Conservation (phyloP, 805 yeast species). For the Saccharomycopsis guyanensis region DNA sequence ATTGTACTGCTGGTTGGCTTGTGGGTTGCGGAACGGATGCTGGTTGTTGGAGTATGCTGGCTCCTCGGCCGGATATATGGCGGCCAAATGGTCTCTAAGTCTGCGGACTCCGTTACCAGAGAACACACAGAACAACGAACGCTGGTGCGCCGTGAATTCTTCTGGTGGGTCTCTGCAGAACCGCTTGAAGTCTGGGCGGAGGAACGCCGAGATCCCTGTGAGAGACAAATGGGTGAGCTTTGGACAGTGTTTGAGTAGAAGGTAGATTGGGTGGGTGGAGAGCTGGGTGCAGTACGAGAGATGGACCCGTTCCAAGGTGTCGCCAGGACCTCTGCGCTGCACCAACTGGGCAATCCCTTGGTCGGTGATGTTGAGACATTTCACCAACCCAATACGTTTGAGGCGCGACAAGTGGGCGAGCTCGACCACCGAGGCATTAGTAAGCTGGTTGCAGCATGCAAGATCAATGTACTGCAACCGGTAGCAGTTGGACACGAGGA, state of each 20-base stretch:
- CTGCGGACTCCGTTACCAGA: conserved; percentile 82
- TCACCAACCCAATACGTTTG: conserved; percentile 88
- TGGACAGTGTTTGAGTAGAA: conserved; percentile 72
- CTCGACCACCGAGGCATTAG: conserved; percentile 74
- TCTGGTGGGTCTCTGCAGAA: conserved; percentile 91
- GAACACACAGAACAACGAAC: conserved; percentile 82
- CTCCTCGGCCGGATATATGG: not conserved
- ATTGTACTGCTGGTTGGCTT: not conserved
- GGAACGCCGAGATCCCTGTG: conserved; percentile 87
- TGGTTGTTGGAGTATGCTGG: not conserved
- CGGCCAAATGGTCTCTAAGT: conserved; percentile 55
- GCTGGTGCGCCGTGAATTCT: conserved; percentile 83
- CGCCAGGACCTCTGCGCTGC: conserved; percentile 61
- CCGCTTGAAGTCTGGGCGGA: conserved; percentile 74
- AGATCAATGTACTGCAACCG: conserved; percentile 87
- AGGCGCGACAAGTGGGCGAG: conserved; percentile 70
- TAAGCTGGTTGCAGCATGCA: conserved; percentile 87
- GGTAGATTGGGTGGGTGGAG: conserved; percentile 69
- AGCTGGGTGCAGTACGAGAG: conserved; percentile 82
- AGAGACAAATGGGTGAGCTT: conserved; percentile 81
- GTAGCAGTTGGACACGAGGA: conserved; percentile 68
- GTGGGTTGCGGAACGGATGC: not conserved
- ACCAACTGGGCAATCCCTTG: conserved; percentile 67
- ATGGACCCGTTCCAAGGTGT: conserved; percentile 86
- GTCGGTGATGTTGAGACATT: conserved; percentile 83